Evolutionary conservation across 305 asterid genomes (phyloP).

Genomic region (Fraxinus baroniana): DNA sequence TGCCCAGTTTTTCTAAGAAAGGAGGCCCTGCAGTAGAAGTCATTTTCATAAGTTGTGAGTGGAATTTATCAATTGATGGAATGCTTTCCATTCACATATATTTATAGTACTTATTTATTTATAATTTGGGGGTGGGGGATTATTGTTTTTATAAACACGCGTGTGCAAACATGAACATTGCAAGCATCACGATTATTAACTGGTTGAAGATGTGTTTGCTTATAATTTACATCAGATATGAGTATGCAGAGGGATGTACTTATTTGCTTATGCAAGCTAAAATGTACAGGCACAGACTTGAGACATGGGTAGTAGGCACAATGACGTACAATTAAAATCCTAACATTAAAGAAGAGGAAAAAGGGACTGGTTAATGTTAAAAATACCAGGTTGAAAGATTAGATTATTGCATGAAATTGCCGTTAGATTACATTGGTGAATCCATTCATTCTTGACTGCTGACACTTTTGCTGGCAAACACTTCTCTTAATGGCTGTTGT

Average conservation of each 20-base stretch:
- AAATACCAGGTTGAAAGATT: neutral
- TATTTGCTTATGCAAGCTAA: neutral
- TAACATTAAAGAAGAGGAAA: neutral
- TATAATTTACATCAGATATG: neutral
- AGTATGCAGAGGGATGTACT: neutral
- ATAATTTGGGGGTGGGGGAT: neutral
- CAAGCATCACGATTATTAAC: neutral
- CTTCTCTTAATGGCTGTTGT: neutral
- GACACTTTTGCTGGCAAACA: neutral
- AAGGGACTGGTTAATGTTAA: neutral
- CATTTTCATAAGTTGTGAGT: neutral
- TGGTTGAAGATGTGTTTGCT: neutral
- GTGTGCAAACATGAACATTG: neutral
- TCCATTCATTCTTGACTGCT: neutral
- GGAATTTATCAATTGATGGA: neutral
- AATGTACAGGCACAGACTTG: neutral
- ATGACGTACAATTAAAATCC: neutral
- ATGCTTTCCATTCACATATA: neutral
- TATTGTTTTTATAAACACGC: neutral
- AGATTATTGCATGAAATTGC: neutral
- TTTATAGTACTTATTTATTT: no score
- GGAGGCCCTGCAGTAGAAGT: neutral
- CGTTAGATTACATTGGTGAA: neutral
- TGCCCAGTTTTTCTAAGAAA: neutral
- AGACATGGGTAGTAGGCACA: neutral